Conservation (phyloP, 192 early-diverging fungal genomes). For the Podochytrium sp. region DNA sequence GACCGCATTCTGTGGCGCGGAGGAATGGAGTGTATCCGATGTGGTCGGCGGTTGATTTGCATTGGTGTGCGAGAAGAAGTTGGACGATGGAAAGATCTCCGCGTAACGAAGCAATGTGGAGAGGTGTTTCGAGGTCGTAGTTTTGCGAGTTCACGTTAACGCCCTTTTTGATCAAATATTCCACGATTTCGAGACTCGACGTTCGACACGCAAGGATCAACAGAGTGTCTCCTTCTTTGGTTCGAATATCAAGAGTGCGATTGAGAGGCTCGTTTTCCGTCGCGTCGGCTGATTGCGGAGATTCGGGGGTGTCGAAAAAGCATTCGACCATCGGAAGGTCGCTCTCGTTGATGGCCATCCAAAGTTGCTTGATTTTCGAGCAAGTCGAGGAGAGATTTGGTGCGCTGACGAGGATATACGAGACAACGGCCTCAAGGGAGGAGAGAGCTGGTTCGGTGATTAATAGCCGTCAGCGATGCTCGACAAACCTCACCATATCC, state of each 20-base stretch:
- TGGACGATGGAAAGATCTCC: not conserved
- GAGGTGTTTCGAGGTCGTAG: slow-evolving; percentile 22
- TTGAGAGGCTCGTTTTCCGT: no score
- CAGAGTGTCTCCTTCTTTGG: slow-evolving; percentile 24
- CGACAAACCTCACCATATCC: slow-evolving; percentile 25
- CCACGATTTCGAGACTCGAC: not conserved
- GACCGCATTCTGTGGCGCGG: not conserved
- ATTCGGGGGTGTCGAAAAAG: not conserved
- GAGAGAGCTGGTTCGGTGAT: slow-evolving; percentile 26
- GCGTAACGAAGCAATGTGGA: slow-evolving; percentile 26
- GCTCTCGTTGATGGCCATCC: not conserved
- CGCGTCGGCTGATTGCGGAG: not conserved
- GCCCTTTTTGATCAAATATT: slow-evolving; percentile 11
- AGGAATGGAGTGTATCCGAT: slow-evolving; percentile 31
- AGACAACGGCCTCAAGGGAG: slow-evolving; percentile 36
- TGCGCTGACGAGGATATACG: slow-evolving; percentile 18
- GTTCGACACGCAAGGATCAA: slow-evolving; percentile 10
- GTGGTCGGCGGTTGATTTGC: not conserved
- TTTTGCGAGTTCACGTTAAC: slow-evolving; percentile 14
- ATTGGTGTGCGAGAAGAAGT: not conserved
- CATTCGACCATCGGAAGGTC: not conserved
- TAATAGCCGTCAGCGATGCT: slow-evolving; percentile 6
- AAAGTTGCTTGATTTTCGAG: slow-evolving; percentile 11
- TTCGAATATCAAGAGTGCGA: slow-evolving; percentile 15
- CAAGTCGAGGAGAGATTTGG: not conserved